Evolutionary conservation across 2,329 filamentous ascomycete species (phyloP).

Genomic region (Verticillium tricorpus): DNA sequence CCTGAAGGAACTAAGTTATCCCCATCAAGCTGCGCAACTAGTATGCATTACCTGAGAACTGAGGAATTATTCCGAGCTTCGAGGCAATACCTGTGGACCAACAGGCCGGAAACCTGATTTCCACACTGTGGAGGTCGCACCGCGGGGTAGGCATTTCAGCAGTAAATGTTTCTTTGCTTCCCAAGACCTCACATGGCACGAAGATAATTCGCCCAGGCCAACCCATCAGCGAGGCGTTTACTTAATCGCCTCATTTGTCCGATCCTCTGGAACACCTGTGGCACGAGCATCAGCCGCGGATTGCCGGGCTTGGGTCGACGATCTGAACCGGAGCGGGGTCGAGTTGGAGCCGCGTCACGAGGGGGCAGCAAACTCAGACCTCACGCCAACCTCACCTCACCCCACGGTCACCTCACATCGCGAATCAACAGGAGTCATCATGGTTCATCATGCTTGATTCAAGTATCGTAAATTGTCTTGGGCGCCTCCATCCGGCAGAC

Average conservation of each 20-base stretch:
- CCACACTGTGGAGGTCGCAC: no score
- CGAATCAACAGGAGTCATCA: background rate
- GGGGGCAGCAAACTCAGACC: background rate
- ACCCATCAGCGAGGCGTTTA: background rate
- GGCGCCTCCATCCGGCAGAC: background rate
- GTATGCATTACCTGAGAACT: no score
- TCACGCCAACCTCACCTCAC: background rate
- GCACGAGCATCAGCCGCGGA: background rate
- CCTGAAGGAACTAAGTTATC: no score
- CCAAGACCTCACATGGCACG: no score
- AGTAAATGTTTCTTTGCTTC: no score
- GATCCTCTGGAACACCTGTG: background rate
- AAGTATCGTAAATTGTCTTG: background rate
- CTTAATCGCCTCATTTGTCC: background rate
- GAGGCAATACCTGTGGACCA: no score
- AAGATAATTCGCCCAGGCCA: background rate
- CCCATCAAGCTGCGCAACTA: no score
- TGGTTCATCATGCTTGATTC: background rate
- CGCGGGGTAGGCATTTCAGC: no score
- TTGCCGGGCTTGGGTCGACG: background rate
- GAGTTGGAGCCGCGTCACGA: background rate
- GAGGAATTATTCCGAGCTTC: no score
- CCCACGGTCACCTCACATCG: background rate
- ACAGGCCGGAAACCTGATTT: no score
- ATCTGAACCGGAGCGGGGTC: background rate